These are phyloP conservation scores for Setaria viridis DNA, from an alignment of 202 grass and related monocot species.

Conservation along the genomic window DNA sequence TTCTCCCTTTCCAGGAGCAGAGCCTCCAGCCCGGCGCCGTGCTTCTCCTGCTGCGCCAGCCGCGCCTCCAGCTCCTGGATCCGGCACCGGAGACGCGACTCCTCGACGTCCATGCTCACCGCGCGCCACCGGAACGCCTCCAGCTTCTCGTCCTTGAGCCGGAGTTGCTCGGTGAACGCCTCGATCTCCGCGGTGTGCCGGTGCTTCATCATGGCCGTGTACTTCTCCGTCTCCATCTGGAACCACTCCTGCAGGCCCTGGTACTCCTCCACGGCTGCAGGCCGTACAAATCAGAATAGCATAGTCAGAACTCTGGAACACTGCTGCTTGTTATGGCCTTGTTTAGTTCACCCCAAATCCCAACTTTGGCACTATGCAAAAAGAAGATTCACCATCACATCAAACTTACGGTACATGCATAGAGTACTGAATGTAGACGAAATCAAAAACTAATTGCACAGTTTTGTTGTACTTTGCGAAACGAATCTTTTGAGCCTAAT, in stretches of 20 bases:
- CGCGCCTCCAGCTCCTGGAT: constrained; percentile 67
- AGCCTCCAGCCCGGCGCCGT: constrained; percentile 50
- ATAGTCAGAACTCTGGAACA: neutral
- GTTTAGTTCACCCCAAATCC: too few species aligned
- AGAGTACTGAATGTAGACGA: too few species aligned
- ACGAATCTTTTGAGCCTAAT: too few species aligned
- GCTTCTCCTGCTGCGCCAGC: constrained; percentile 53
- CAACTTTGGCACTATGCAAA: too few species aligned
- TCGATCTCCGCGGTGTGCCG: constrained; percentile 77
- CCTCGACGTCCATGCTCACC: constrained; percentile 66
- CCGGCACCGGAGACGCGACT: constrained; percentile 57
- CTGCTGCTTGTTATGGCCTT: neutral
- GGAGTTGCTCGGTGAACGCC: constrained; percentile 87
- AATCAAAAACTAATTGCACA: too few species aligned
- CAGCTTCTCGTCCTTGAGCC: constrained; percentile 77
- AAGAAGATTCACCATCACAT: too few species aligned
- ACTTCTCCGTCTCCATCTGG: constrained; percentile 73
- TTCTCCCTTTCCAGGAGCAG: constrained; percentile 52
- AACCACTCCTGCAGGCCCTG: constrained; percentile 77
- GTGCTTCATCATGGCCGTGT: constrained; percentile 61
- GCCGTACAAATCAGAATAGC: neutral
- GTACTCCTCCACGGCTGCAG: constrained; percentile 60
- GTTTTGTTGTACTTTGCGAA: too few species aligned
- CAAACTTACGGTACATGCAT: too few species aligned
- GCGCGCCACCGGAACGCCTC: constrained; percentile 69